phyloP scores from a whole-genome alignment of 2,329 filamentous ascomycete genomes.

The Colletotrichum camelliae region DNA sequence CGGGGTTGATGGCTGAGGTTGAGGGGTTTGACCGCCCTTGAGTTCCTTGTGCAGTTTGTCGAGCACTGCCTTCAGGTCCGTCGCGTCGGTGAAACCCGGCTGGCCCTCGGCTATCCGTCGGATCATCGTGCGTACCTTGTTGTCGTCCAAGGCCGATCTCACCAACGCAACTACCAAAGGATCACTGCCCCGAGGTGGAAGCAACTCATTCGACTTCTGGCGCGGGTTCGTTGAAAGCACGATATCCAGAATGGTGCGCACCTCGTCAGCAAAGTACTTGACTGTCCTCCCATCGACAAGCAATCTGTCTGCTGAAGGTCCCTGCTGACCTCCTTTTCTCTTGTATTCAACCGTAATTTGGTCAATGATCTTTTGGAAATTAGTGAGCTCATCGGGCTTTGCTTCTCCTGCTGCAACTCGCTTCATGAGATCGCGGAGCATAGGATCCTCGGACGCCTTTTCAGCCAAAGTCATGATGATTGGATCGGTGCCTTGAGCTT shows the following conservation, averaged over 20 bases:
- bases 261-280: conserved; percentile 65
- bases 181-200: conserved; percentile 59
- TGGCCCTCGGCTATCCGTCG: conserved; percentile 58
- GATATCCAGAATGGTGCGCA: conserved; percentile 62
- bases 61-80: conserved; percentile 58
- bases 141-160: conserved; percentile 61
- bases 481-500: conserved; percentile 43
- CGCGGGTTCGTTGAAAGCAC: conserved; percentile 63
- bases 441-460: conserved; percentile 73
- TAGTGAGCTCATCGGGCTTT: conserved; percentile 71
- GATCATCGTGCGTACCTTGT: conserved; percentile 54
- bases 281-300: conserved; percentile 61
- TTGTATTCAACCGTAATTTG: conserved; percentile 71
- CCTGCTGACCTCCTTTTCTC: conserved; percentile 54
- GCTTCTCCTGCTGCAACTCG: conserved; percentile 77
- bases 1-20: conserved; percentile 31
- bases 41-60: conserved; percentile 48
- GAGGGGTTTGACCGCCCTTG: conserved; percentile 31
- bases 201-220: conserved; percentile 58
- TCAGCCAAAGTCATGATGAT: conserved; percentile 83
- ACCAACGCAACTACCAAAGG: conserved; percentile 62
- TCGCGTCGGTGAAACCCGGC: conserved; percentile 56
- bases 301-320: conserved; percentile 59
- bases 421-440: conserved; percentile 81
- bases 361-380: conserved; percentile 83